Evolutionary conservation across 2,329 filamentous ascomycete species (phyloP), one percentile per base, ranked within the genome.

Genomic region (Cordyceps farinosa): DNA sequence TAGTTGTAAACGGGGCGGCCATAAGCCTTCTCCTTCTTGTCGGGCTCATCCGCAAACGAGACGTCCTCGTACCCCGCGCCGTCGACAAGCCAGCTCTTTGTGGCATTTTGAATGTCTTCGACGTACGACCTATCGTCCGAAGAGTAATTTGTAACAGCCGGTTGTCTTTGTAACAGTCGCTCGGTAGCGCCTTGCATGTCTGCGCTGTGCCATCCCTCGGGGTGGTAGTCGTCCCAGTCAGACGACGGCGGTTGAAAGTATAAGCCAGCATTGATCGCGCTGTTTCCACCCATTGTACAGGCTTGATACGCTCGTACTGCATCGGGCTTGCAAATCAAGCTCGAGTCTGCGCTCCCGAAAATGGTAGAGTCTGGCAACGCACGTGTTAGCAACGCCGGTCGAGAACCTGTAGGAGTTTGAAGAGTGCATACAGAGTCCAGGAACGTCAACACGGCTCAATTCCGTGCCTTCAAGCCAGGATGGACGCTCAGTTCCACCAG

Each of bases 261-360:
- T 1, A 84, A 69, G 9, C 81, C 81, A 6, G 82, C 82, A 62
- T 84, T 84, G 70, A 84, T 81, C 10, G 82, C 81, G 53, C 78
- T 81, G 63, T 77, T 79, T 9, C 82, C 82, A 5, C 82, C 82
- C 15, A 84, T 73, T 0, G 80, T 79, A 68, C 83, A 85, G 34
- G 78, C 83, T 30, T 79, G 75, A 65, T 76, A 82, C 10, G 76
- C 77, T 40, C 76, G 76, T 15, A 79, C 71, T 3, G 76, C 68
- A 8, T 76, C 74, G 2, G 48, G 27, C 27, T 75, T 65, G 65
- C 82, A 84, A 2, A 76, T 68, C 29, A 84, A 68, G 47, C 75
- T 70, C 2, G 76, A 74, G 13, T 70, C 15, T n/a, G 62, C 69
- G 7, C 75, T 73, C 27, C 70, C 69, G 68, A 82, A 85, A 64